Conservation (phyloP, 2,329 filamentous ascomycete species). For the Colletotrichum magnum region DNA sequence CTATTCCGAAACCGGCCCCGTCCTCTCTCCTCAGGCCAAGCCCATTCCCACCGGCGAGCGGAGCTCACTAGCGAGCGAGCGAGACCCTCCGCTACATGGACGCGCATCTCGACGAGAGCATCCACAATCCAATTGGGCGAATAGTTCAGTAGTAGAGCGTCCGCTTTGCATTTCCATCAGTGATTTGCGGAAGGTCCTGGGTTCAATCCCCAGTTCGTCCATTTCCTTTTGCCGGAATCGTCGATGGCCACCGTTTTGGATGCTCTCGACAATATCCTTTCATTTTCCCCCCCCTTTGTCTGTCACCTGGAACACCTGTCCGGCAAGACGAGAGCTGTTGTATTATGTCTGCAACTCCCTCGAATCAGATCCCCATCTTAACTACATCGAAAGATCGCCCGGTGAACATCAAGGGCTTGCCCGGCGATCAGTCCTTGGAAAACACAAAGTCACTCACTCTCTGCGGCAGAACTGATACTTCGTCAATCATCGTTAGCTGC, state of each 20-base stretch:
- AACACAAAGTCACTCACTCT: too few species aligned
- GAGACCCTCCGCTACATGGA: background rate
- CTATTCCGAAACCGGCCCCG: background rate
- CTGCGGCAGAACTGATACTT: too few species aligned
- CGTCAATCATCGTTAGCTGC: too few species aligned
- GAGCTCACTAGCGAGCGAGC: background rate
- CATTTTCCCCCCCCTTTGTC: too few species aligned
- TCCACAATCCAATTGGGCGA: background rate
- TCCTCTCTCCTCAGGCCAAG: background rate
- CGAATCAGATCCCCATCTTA: too few species aligned
- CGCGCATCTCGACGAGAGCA: slow-evolving; percentile 4
- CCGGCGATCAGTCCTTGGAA: too few species aligned
- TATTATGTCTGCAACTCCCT: too few species aligned
- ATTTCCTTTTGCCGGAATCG: background rate
- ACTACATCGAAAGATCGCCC: too few species aligned
- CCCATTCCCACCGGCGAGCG: background rate
- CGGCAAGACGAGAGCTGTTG: too few species aligned
- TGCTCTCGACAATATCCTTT: too few species aligned
- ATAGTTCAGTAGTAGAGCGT: slow-evolving; percentile 29
- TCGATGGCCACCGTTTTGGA: background rate
- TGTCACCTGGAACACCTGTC: too few species aligned
- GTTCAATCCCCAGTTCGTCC: slow-evolving; percentile 30
- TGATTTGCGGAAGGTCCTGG: slow-evolving; percentile 23
- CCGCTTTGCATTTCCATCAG: slow-evolving; percentile 8
- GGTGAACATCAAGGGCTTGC: too few species aligned